Evolutionary conservation across 164 flowering plant species (phyloP).

Genomic region (Aristolochia fimbriata): DNA sequence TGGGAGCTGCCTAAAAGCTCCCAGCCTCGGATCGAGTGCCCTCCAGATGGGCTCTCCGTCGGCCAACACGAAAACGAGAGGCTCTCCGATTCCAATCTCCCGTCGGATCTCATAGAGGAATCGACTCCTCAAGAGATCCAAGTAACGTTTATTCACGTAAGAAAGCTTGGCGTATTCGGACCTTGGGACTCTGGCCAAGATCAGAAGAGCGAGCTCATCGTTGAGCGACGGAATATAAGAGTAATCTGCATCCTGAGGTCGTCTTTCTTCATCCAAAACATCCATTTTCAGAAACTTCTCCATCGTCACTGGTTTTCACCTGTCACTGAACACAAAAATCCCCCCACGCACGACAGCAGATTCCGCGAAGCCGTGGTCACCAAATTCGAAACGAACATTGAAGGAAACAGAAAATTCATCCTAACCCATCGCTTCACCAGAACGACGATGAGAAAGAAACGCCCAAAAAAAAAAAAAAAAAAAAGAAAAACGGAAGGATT

Average conservation of each 20-base stretch:
- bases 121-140: constrained; percentile 29
- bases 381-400: too few relatives aligned
- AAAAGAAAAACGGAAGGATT: too few relatives aligned
- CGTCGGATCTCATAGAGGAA: constrained; percentile 50
- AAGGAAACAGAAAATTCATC: too few relatives aligned
- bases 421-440: neutral
- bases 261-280: constrained; percentile 1
- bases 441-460: too few relatives aligned
- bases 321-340: neutral
- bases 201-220: constrained; percentile 48
- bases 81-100: constrained; percentile 32
- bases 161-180: constrained; percentile 47
- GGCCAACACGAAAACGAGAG: constrained; percentile 55
- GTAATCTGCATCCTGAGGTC: constrained; percentile 92
- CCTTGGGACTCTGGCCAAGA: constrained; percentile 52
- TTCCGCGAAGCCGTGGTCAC: neutral
- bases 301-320: neutral
- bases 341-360: neutral
- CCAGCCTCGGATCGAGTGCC: constrained; percentile 42
- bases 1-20: constrained; percentile 42
- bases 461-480: too few relatives aligned
- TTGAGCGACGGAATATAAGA: constrained; percentile 33
- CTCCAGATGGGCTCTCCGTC: constrained; percentile 56
- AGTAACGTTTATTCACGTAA: constrained; percentile 36
- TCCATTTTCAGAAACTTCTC: neutral